Conservation (phyloP, 352 stramenopile species). For the Phytopythium vexans region DNA sequence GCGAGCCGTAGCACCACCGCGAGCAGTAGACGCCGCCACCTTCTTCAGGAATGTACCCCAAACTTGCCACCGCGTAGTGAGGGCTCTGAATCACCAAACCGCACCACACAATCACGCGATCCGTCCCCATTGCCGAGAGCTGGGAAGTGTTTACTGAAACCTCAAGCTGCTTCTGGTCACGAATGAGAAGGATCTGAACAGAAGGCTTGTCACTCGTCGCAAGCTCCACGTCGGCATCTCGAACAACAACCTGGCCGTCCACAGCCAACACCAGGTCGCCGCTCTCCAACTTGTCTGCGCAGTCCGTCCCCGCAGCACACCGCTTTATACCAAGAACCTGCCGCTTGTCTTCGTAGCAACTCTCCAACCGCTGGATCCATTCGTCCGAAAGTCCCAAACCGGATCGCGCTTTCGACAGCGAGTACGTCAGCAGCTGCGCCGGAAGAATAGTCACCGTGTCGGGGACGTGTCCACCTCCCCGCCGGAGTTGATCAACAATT, state of each 20-base stretch:
- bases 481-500: conserved; percentile 53
- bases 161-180: conserved; percentile 66
- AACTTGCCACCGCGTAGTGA: conserved; percentile 80
- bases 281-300: conserved; percentile 62
- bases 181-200: conserved; percentile 66
- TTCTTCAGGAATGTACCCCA: conserved; percentile 86
- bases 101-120: conserved; percentile 89
- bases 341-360: conserved; percentile 74
- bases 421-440: conserved; percentile 77
- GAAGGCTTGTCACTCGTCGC: conserved; percentile 46
- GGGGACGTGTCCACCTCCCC: conserved; percentile 31
- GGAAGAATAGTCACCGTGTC: conserved; percentile 61
- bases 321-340: conserved; percentile 88
- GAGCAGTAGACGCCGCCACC: conserved; percentile 87
- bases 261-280: conserved; percentile 86
- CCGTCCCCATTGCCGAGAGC: conserved; percentile 78
- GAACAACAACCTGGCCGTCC: conserved; percentile 68
- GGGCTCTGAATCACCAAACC: conserved; percentile 90
- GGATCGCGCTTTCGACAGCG: conserved; percentile 82
- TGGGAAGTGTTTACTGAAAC: conserved; percentile 56
- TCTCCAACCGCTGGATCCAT: conserved; percentile 83
- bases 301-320: conserved; percentile 64
- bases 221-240: conserved; percentile 76
- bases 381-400: conserved; percentile 80
- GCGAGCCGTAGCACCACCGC: conserved; percentile 89